phyloP scores from a whole-genome alignment of 495 filamentous ascomycete species.

The Daldinia vernicosa region DNA sequence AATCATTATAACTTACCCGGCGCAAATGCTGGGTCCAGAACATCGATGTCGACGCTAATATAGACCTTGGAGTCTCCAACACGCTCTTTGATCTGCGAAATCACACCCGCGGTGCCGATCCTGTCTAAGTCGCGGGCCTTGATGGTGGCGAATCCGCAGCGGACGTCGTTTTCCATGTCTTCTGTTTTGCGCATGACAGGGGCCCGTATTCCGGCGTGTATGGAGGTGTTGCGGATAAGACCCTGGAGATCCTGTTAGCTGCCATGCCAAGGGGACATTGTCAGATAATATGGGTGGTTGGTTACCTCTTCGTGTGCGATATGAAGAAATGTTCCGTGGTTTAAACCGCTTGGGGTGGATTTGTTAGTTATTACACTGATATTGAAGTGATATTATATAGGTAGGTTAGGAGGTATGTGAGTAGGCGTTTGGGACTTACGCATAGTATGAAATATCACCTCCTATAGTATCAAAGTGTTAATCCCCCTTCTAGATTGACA shows the following conservation, averaged over 20 bases:
- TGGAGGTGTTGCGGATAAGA: slow-evolving; percentile 78
- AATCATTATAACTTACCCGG: slow-evolving; percentile 41
- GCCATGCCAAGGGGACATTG: slow-evolving; percentile 28
- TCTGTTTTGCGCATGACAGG: slow-evolving; percentile 71
- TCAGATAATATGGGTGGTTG: not conserved
- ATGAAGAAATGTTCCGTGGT: slow-evolving; percentile 78
- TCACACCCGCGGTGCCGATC: slow-evolving; percentile 75
- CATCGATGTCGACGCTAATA: slow-evolving; percentile 88
- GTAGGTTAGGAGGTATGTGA: too few species aligned
- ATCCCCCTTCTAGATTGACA: not conserved
- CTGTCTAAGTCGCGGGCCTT: slow-evolving; percentile 84
- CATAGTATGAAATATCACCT: slow-evolving; percentile 55
- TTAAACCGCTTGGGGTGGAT: slow-evolving; percentile 65
- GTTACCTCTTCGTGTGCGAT: slow-evolving; percentile 57
- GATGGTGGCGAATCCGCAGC: slow-evolving; percentile 83
- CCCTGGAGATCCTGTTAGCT: slow-evolving; percentile 74
- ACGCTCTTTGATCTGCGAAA: slow-evolving; percentile 75
- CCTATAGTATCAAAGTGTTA: slow-evolving; percentile 22
- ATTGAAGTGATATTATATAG: not conserved
- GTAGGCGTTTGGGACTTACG: slow-evolving; percentile 39
- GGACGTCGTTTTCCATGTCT: slow-evolving; percentile 84
- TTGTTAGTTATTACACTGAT: not conserved
- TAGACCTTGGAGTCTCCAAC: slow-evolving; percentile 82
- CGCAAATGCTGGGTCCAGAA: slow-evolving; percentile 76
- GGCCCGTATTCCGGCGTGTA: slow-evolving; percentile 87